These are phyloP conservation scores for Alternaria consortialis DNA, from an alignment of 2,329 filamentous ascomycete genomes.

Conservation along the genomic window DNA sequence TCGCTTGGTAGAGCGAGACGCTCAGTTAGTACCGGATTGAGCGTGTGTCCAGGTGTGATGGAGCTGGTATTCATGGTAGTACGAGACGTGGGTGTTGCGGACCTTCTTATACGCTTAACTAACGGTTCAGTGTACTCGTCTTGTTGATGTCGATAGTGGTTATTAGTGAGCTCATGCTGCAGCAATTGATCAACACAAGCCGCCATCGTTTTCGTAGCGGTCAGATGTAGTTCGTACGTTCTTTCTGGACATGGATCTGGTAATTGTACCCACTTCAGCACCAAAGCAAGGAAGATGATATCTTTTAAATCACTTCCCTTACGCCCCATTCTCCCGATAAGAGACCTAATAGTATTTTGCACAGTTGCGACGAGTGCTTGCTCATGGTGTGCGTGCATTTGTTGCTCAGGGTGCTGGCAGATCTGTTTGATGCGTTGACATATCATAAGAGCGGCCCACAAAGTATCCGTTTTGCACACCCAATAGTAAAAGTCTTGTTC, in stretches of 20 bases:
- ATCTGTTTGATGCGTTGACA: constrained; percentile 41
- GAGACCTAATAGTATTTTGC: constrained; percentile 21
- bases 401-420: not conserved
- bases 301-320: constrained; percentile 33
- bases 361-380: constrained; percentile 16
- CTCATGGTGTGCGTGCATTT: not conserved
- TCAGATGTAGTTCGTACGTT: constrained; percentile 9
- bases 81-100: constrained; percentile 4
- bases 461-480: constrained; percentile 41
- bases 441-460: constrained; percentile 42
- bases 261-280: constrained; percentile 27
- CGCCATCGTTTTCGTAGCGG: constrained; percentile 15
- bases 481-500: constrained; percentile 40
- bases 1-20: not conserved
- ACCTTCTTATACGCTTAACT: not conserved
- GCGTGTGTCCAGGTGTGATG: not conserved
- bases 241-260: constrained; percentile 2
- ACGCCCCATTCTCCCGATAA: constrained; percentile 25
- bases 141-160: constrained; percentile 11
- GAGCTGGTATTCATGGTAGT: not conserved
- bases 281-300: constrained; percentile 29
- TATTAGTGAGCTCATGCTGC: constrained; percentile 10
- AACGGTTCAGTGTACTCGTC: not conserved
- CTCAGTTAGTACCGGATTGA: not conserved
- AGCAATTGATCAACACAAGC: constrained; percentile 26